Evolutionary conservation across 2,329 filamentous ascomycete species (phyloP), one percentile per base, ranked within the genome.

Genomic region (Mycogone perniciosa): DNA sequence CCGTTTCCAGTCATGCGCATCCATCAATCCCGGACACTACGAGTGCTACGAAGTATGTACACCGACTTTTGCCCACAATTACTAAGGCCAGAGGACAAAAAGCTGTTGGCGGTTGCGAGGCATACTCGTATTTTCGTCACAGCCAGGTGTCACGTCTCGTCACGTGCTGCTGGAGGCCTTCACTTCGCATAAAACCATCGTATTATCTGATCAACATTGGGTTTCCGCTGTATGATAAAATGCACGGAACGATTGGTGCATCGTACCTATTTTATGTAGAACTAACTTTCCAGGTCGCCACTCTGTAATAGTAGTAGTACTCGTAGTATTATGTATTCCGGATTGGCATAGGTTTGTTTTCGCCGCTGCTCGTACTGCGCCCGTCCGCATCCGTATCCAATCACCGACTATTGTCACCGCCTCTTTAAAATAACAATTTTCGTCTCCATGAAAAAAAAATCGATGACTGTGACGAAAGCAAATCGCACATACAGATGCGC

Each of bases 61-160:
- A 51, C 48, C 48, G 48, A 51, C 48, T 51, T 51, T 51, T 51
- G 33, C 33, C 33, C 33, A 42, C 39, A 42, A 26, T 9, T 20
- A 20, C 27, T 31, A 40, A 13, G 33, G 9, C 11, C 13, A 31
- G 37, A 30, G 5, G 7, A 3, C 6, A 39, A 7, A 35, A 38
- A 27, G 27, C 48, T 31, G 39, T 42, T 42, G 39, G 39, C 41
- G 31, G 41, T 35, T 50, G 31, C 46, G 31, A 50, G 46, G 51
- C 46, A 49, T 31, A 33, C 20, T 38, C 20, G 20, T 38, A 27
- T 42, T 41, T 41, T 48, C 46, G 50, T 48, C 50, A 48, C 50
- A 48, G 31, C 20, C 39, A 48, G 26, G 34, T 26, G 1, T 39
- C 33, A 39, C 11, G 31, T 26, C 34, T 13, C 29, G 44, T 52